Base-by-base conservation (phyloP, 1,284 basidiomycete species). In the Boletus subluridellus region DNA sequence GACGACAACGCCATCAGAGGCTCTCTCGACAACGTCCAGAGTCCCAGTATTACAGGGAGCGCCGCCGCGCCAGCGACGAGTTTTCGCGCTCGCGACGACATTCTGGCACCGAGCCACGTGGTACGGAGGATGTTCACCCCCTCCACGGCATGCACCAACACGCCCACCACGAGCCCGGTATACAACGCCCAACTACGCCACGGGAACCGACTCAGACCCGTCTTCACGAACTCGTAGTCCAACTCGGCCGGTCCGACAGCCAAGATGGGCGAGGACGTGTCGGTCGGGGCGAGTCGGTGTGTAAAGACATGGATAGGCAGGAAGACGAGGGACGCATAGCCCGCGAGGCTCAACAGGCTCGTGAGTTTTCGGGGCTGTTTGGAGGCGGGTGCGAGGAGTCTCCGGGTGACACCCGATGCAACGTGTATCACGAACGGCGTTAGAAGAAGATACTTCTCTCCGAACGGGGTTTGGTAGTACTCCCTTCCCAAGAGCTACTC, bases 151-250 rank as follows among this genome's bases (percentile, higher is more conserved):
- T 90, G 89, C 48, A 86, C 63, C 1, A 78, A 73, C 0, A 81
- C 78, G 28, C 77, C 77, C 5, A 70, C 71, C 1, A 85, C 77
- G 14, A 92, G 79, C 0, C 79, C 82, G 3, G 74, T 66, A 63
- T 92, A 91, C 52, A 88, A 69, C 2, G 82, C 55, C 80, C 80
- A 83, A 60, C 79, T 86, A 12, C 81, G 74, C 69, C 75, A 71
- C 0, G 89, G 89, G 80, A 85, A 90, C 21, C 62, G 73, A 7
- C 78, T 74, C 47, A 91, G 69, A 0, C 81, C 86, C 5, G 79
- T 76, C 69, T 91, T 89, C 55, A 90, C 86, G 68, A 85, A 90
- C 60, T 90, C 86, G 66, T 80, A 90, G 72, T 90, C 86, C 42
- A 91, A 78, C 64, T 92, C 87, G 0, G 82, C 74, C 0, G 89